A percentile compares a stretch with the other conserved stretches of the same genome.
Evolutionary conservation across 2,329 filamentous ascomycete species (phyloP).

Genomic region (Talaromyces sp.): DNA sequence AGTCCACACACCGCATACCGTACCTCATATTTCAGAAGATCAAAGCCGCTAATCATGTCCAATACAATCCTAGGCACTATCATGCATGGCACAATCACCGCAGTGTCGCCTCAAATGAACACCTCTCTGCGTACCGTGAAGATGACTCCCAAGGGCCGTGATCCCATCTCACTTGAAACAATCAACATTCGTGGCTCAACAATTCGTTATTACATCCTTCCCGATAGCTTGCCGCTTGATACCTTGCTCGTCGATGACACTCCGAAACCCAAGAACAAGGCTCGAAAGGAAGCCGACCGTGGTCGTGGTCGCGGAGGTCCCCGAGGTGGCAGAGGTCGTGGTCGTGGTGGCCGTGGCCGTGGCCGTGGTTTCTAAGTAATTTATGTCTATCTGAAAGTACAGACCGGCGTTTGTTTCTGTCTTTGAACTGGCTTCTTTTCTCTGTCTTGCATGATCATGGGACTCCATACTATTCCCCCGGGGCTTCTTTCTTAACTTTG

Average conservation of each 20-base stretch:
- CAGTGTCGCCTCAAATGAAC: conserved; percentile 98
- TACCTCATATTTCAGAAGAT: neutral
- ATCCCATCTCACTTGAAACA: conserved; percentile 84
- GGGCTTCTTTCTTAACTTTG: conserved; percentile 26
- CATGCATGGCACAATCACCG: conserved; percentile 93
- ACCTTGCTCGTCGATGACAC: conserved; percentile 94
- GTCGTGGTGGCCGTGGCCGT: conserved; percentile 56
- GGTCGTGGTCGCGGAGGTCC: conserved; percentile 52
- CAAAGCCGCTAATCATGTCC: neutral
- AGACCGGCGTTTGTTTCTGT: conserved; percentile 25
- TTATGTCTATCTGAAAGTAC: conserved; percentile 26
- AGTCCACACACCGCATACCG: neutral
- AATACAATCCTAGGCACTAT: conserved; percentile 72
- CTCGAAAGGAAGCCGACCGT: conserved; percentile 78
- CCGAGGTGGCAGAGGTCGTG: conserved; percentile 54
- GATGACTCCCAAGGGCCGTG: conserved; percentile 88
- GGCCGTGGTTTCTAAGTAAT: conserved; percentile 50
- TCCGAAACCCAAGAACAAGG: conserved; percentile 99
- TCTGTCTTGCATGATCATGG: conserved; percentile 28
- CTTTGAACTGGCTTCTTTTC: conserved; percentile 20
- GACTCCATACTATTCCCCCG: conserved; percentile 29
- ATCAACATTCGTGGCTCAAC: conserved; percentile 97
- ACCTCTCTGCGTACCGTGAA: conserved; percentile 93
- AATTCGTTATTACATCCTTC: conserved; percentile 94
- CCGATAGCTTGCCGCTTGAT: conserved; percentile 91